phyloP scores from a whole-genome alignment of 176 grass and related monocot species.

The Pontederia paniculata region DNA sequence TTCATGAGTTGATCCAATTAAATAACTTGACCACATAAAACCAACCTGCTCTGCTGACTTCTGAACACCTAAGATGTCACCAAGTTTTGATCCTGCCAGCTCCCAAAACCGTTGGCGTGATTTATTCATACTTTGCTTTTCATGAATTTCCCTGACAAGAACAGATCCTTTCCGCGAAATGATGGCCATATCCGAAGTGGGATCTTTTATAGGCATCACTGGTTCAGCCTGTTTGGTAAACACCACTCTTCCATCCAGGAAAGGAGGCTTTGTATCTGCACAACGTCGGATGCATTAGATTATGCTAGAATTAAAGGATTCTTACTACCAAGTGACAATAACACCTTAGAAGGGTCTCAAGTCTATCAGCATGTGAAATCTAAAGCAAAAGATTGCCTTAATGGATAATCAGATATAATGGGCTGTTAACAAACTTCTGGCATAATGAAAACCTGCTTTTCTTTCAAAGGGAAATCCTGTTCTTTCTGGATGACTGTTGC shows the following conservation, averaged over 20 bases:
- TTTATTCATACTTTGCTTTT: conserved; percentile 97
- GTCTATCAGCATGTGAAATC: too few species aligned
- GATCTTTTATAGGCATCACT: conserved; percentile 94
- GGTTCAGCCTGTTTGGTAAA: conserved; percentile 96
- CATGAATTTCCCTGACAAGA: conserved; percentile 90
- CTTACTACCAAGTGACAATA: not conserved
- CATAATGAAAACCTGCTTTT: too few species aligned
- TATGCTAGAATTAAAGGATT: not conserved
- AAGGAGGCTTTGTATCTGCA: conserved; percentile 90
- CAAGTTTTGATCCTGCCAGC: conserved; percentile 96
- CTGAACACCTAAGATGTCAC: conserved; percentile 94
- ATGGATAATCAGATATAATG: too few species aligned
- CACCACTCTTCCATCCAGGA: conserved; percentile 90
- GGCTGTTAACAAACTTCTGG: too few species aligned
- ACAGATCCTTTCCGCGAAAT: conserved; percentile 86
- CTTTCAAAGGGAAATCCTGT: too few species aligned
- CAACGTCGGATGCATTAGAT: not conserved
- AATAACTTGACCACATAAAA: conserved; percentile 5
- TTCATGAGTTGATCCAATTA: not conserved
- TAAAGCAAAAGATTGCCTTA: too few species aligned
- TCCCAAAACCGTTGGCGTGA: conserved; percentile 96
- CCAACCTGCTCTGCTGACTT: conserved; percentile 83
- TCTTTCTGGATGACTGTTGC: too few species aligned
- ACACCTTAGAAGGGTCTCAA: too few species aligned
- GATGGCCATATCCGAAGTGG: conserved; percentile 97